Percentiles rank a stretch among this genome's conserved stretches.
Evolutionary conservation across 1,284 basidiomycete species (phyloP).

Genomic region (Ceratobasidium sp.): DNA sequence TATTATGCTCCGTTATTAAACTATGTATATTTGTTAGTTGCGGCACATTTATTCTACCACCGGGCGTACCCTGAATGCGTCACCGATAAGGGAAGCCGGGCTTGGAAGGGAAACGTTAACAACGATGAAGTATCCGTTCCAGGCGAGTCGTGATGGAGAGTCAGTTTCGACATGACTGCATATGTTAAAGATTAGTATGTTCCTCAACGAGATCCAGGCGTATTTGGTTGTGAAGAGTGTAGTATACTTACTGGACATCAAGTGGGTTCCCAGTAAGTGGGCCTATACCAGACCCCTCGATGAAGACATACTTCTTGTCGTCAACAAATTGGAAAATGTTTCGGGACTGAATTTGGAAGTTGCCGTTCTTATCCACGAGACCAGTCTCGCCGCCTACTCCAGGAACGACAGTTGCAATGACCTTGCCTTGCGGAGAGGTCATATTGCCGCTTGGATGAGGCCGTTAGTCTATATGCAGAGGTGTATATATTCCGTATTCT

Average conservation of each 20-base stretch:
- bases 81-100: background rate
- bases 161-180: constrained; percentile 8
- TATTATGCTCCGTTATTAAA: too few relatives aligned
- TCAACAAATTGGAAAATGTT: constrained; percentile 1
- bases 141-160: constrained; percentile 1
- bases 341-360: background rate
- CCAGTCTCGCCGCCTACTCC: constrained; percentile 5
- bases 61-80: constrained; percentile 1
- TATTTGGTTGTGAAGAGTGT: too few relatives aligned
- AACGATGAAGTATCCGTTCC: constrained; percentile 13
- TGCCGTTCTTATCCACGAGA: background rate
- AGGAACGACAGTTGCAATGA: background rate
- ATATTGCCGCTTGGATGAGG: constrained; percentile 6
- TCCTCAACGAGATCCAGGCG: too few relatives aligned
- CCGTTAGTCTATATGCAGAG: too few relatives aligned
- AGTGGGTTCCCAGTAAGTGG: too few relatives aligned
- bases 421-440: background rate
- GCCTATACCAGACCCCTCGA: background rate
- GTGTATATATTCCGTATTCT: too few relatives aligned
- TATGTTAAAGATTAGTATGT: too few relatives aligned
- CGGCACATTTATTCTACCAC: too few relatives aligned
- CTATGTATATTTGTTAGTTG: too few relatives aligned
- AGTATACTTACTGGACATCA: too few relatives aligned
- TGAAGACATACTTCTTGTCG: constrained; percentile 8
- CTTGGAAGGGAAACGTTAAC: background rate